Conservation (phyloP, 2,329 filamentous ascomycete genomes). For the Didymella segeticola region DNA sequence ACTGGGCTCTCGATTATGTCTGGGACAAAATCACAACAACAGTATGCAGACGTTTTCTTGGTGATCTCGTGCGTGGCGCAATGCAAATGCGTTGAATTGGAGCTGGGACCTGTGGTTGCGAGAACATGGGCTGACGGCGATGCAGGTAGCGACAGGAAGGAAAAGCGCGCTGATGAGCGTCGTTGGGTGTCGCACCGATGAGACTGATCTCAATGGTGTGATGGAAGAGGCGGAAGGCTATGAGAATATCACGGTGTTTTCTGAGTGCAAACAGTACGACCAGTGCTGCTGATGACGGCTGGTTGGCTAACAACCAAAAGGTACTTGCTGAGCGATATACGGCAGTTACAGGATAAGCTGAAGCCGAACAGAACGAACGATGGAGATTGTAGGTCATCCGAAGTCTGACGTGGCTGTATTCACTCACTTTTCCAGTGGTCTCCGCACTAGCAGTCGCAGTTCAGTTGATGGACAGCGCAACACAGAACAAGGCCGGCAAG, state of each 20-base stretch:
- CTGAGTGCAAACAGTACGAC: slow-evolving; percentile 65
- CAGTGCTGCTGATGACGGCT: too few species aligned
- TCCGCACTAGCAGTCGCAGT: slow-evolving; percentile 87
- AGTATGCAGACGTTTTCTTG: slow-evolving; percentile 56
- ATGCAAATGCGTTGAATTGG: neutral
- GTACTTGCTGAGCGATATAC: slow-evolving; percentile 72
- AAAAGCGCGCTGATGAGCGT: slow-evolving; percentile 81
- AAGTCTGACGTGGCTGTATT: neutral
- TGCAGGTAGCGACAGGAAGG: slow-evolving; percentile 67
- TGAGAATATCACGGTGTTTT: slow-evolving; percentile 78
- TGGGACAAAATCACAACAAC: slow-evolving; percentile 90
- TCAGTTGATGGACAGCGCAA: slow-evolving; percentile 88
- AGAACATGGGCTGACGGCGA: slow-evolving; percentile 6
- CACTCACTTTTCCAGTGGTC: slow-evolving; percentile 58
- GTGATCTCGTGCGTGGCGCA: slow-evolving; percentile 26
- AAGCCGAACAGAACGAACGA: slow-evolving; percentile 70
- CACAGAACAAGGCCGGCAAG: slow-evolving; percentile 68
- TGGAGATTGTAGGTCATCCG: slow-evolving; percentile 70
- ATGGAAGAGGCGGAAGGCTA: slow-evolving; percentile 74
- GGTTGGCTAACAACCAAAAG: slow-evolving; percentile 40
- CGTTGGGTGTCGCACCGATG: slow-evolving; percentile 80
- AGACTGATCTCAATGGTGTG: slow-evolving; percentile 47
- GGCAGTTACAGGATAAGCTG: slow-evolving; percentile 67
- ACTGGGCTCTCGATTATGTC: slow-evolving; percentile 88
- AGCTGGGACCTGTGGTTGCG: neutral